phyloP scores from a whole-genome alignment of 139 green algal species.

The Volvox africanus region DNA sequence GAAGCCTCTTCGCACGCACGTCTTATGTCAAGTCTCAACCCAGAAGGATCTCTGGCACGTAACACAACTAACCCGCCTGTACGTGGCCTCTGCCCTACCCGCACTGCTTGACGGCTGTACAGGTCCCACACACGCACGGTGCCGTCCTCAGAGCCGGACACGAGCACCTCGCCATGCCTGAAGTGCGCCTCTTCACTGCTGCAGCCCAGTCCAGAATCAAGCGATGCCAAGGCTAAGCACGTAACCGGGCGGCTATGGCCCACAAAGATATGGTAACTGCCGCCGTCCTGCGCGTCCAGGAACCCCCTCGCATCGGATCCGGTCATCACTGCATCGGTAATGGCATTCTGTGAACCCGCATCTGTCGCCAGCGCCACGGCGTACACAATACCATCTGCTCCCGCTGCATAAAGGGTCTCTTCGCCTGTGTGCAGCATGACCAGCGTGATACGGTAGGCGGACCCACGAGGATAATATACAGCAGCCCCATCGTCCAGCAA shows the following conservation, averaged over 20 bases:
- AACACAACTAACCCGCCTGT: not conserved
- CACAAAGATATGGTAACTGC: conserved; percentile 46
- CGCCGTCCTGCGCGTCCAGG: not conserved
- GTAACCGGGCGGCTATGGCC: conserved; percentile 73
- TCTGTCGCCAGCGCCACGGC: conserved; percentile 60
- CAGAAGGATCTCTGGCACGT: not conserved
- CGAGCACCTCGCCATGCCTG: conserved; percentile 48
- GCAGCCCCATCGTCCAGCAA: not conserved
- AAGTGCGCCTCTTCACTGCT: not conserved
- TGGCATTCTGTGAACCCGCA: not conserved
- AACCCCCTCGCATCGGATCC: not conserved
- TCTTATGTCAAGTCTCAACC: not conserved
- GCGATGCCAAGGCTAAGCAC: conserved; percentile 63
- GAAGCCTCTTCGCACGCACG: not conserved
- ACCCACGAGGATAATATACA: not conserved
- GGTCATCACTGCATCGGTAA: not conserved
- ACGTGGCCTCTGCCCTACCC: not conserved
- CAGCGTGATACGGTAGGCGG: not conserved
- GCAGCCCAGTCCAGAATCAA: conserved; percentile 23
- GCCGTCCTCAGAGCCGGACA: conserved; percentile 80
- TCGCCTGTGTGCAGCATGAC: conserved; percentile 61
- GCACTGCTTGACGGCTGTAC: conserved; percentile 76
- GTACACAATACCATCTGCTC: conserved; percentile 84
- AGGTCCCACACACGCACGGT: conserved; percentile 85
- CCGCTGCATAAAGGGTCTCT: conserved; percentile 83